Evolutionary conservation across 116 monocot species (phyloP).

Genomic region (Posidonia oceanica): DNA sequence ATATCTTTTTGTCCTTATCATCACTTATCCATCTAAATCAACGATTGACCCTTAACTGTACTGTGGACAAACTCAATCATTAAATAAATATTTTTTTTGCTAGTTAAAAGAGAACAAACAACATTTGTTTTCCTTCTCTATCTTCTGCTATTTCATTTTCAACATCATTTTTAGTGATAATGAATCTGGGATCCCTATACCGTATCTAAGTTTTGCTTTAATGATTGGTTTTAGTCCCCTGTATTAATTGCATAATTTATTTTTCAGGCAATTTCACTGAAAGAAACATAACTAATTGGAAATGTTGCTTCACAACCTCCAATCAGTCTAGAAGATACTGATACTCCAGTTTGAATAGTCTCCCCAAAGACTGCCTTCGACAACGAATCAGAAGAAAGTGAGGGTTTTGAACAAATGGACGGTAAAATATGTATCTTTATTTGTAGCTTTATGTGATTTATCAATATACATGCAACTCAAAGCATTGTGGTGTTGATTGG

Average conservation of each 20-base stretch:
- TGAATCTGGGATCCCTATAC: neutral
- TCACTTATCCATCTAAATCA: too few relatives aligned
- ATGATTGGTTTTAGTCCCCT: neutral
- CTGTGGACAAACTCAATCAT: too few relatives aligned
- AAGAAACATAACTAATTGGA: conserved; percentile 53
- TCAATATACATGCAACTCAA: too few relatives aligned
- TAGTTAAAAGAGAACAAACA: too few relatives aligned
- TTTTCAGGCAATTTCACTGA: conserved; percentile 61
- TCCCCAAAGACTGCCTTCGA: conserved; percentile 12
- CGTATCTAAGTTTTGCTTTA: neutral
- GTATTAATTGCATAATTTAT: neutral
- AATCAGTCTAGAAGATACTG: conserved; percentile 12
- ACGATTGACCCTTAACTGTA: too few relatives aligned
- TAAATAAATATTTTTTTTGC: too few relatives aligned
- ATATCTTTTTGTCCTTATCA: too few relatives aligned
- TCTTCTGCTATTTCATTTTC: too few relatives aligned
- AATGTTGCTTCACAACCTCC: conserved; percentile 28
- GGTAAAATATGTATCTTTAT: neutral
- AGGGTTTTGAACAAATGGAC: neutral
- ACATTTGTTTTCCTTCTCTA: too few relatives aligned
- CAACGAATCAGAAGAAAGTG: conserved; percentile 9
- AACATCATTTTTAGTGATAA: too few relatives aligned
- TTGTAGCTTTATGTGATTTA: neutral
- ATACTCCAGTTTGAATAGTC: conserved; percentile 24
- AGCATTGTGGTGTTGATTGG: too few relatives aligned